These are phyloP conservation scores for Paramecium primaurelia DNA, from an alignment of 73 alveolate species.

Conservation along the genomic window DNA sequence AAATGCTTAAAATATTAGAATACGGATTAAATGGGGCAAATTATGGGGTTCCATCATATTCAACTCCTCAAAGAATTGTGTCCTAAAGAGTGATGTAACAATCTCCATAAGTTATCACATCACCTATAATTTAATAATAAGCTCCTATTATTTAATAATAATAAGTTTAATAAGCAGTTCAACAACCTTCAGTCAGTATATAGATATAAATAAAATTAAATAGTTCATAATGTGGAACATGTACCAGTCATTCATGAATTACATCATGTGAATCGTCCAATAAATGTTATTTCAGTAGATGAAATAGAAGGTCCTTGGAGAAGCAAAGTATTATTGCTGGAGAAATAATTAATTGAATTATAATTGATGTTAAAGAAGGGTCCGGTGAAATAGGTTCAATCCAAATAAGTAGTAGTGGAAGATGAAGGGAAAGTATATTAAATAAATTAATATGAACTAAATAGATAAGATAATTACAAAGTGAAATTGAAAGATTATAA, in stretches of 20 bases:
- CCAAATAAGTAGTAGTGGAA: not conserved
- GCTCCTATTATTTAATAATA: not conserved
- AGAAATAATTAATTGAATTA: slow-evolving; percentile 8
- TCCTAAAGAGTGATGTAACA: not conserved
- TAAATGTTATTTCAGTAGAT: slow-evolving; percentile 8
- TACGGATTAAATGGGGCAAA: not conserved
- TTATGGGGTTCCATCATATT: not conserved
- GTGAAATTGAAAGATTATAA: not conserved
- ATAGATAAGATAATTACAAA: not conserved
- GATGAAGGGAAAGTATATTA: not conserved
- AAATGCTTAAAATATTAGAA: not conserved
- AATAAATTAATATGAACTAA: not conserved
- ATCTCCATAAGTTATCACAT: not conserved
- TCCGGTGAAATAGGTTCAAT: not conserved
- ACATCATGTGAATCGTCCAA: slow-evolving; percentile 32
- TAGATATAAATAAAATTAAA: not conserved
- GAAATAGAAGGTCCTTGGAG: slow-evolving; percentile 51
- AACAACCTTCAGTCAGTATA: not conserved
- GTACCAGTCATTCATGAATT: slow-evolving; percentile 46
- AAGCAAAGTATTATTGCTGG: not conserved
- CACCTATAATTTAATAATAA: not conserved
- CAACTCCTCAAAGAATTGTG: not conserved
- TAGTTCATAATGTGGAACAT: slow-evolving; percentile 42
- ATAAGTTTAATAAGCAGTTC: not conserved
- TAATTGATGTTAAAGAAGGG: slow-evolving; percentile 4